Evolutionary conservation across 2,329 filamentous ascomycete genomes (phyloP), one percentile per base, ranked within the genome.

Genomic region (Phyllosticta citrichinensis): DNA sequence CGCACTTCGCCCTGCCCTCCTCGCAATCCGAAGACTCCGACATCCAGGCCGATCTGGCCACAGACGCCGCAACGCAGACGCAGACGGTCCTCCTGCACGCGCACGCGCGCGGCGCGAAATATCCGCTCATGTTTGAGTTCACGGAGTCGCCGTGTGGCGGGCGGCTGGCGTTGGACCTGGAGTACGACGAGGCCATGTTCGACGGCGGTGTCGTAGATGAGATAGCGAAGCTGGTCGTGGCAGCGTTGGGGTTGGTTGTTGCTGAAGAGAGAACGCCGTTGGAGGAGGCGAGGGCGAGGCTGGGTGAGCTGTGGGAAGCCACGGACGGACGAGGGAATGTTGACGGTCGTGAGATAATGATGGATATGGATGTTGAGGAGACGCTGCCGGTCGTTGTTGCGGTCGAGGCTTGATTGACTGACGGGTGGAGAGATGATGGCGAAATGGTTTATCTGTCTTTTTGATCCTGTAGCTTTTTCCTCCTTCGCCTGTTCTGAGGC

Each of bases 71-170:
- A 30, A 24, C 9, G 52, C 17, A 6, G 40, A 47, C 40, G 40
- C 40, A 47, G 17, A 47, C 40, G 5, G 40, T 47, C 12, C 12
- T 47, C 40, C 40, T 47, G 14, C 40, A 17, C 52, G 57, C 17
- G 19, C 57, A 14, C 22, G 33, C 33, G 52, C 40, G 33, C 22
- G 57, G 47, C 33, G 56, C 62, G 4, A 64, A 64, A 52, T 64
- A 62, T 14, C 62, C 62, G 3, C 56, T 64, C 8, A 62, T 64
- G 57, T 19, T 62, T 9, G 62, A 64, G 55, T 62, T 62, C 24
- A 60, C 55, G 8, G 62, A 64, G 52, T 57, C 54, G 11, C 27
- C 33, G 10, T 52, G 22, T 9, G 55, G 51, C 5, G 56, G 17
- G 51, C 33, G 33, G 52, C 22, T 59, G 35, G 17, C 22, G 19